Evolutionary conservation across 2,329 filamentous ascomycete species (phyloP), one percentile per base, ranked within the genome.

Genomic region (Arthrobotrys sinensis): DNA sequence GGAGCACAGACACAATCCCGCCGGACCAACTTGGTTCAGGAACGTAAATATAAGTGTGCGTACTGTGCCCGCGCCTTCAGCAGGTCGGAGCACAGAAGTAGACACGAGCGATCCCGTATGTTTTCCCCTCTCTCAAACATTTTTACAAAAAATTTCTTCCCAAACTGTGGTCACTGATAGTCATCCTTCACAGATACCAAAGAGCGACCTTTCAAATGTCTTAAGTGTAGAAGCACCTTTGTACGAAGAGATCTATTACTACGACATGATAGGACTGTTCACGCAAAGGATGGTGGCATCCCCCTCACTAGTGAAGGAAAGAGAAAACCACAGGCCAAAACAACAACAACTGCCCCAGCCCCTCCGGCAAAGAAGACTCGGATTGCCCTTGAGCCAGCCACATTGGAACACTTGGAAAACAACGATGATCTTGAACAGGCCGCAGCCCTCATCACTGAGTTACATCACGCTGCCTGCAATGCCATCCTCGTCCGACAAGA

Each of bases 1-100:
- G 90, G 89, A 86, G 89, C 91, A 46, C 75, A 78, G 67, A 65
- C 75, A n/a, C 75, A 78, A 72, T 78, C 75, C 48, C 75, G 75
- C 50, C 52, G 75, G 53, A 78, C 75, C 67, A 78, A 72, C 46
- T 24, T 78, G 67, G 91, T 90, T 82, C 93, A 94, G 71, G 96
- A 98, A 88, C 95, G 96, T 88, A 97, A 97, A 86, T 99, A 99
- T 90, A 97, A 98, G 86, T 99, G 96, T 87, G 94, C 97, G 88
- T 98, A 97, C 86, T 98, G 96, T 88, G 94, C 94, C 86, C 90
- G 96, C 85, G 96, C 96, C 80, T 99, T 99, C 85, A 97, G 94
- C 87, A 89, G 96, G 85, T 97, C 94, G 85, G 96, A 99, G 86
- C 96, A 99, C 86, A 90, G 96, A 82, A 97, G 94, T 86, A 90